Percentiles rank a stretch among this genome's conserved stretches.
Evolutionary conservation across 257 asterid genomes (phyloP).

Genomic region (Anisodus tanguticus): DNA sequence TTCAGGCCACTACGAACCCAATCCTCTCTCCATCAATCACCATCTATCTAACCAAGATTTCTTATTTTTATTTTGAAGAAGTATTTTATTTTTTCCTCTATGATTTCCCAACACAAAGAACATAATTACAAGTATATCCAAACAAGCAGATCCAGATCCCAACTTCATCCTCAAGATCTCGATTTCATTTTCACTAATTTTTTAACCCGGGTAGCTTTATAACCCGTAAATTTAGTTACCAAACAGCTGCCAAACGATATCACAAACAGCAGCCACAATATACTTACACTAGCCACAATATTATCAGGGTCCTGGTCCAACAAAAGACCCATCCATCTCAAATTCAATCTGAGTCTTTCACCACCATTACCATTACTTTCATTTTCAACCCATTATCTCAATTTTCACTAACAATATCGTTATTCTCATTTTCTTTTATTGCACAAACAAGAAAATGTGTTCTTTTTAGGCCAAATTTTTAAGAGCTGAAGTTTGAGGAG

Average conservation of each 20-base stretch:
- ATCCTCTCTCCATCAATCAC: too few species aligned
- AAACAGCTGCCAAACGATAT: constrained; percentile 54
- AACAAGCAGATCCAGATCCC: too few species aligned
- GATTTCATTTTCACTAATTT: too few species aligned
- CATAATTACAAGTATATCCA: too few species aligned
- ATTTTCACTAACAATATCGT: neutral
- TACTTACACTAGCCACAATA: constrained; percentile 87
- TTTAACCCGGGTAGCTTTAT: too few species aligned
- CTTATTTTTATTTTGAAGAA: too few species aligned
- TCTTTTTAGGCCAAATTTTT: neutral
- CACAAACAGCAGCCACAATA: constrained; percentile 77
- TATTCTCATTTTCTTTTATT: neutral
- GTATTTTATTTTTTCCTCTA: too few species aligned
- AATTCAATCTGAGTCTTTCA: constrained; percentile 60
- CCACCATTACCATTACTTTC: constrained; percentile 30
- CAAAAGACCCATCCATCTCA: constrained; percentile 71
- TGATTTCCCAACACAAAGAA: too few species aligned
- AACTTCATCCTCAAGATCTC: too few species aligned
- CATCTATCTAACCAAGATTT: too few species aligned
- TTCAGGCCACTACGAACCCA: too few species aligned
- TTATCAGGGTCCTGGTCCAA: constrained; percentile 91
- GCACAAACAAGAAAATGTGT: neutral
- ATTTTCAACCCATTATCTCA: constrained; percentile 8
- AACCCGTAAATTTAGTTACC: too few species aligned
- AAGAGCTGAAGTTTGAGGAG: constrained; percentile 18